These are phyloP conservation scores for Ophiorrhiza pumila DNA, from an alignment of 257 asterid genomes.

Conservation along the genomic window DNA sequence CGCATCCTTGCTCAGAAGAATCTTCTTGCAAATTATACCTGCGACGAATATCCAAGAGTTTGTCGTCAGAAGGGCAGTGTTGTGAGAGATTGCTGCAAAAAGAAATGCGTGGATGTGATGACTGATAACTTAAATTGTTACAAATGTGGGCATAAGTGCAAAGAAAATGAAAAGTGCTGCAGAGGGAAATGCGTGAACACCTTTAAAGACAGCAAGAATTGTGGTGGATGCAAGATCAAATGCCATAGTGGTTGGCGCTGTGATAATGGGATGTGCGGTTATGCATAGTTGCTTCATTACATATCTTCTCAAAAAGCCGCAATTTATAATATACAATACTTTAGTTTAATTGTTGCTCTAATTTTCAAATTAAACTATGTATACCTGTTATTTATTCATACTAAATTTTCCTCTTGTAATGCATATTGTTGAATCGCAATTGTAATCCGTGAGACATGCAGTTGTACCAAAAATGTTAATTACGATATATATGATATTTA, in stretches of 20 bases:
- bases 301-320: too few relatives aligned
- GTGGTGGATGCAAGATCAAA: conserved; percentile 34
- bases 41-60: conserved; percentile 30
- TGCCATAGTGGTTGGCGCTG: conserved; percentile 29
- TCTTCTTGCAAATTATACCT: conserved; percentile 19
- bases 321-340: too few relatives aligned
- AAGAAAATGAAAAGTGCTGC: conserved; percentile 28
- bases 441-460: too few relatives aligned
- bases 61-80: conserved; percentile 28
- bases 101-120: conserved; percentile 35
- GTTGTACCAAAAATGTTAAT: too few relatives aligned
- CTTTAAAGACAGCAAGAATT: conserved; percentile 25
- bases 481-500: too few relatives aligned
- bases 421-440: too few relatives aligned
- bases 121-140: conserved; percentile 31
- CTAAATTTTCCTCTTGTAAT: too few relatives aligned
- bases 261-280: conserved; percentile 32
- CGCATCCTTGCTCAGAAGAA: conserved; percentile 18
- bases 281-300: too few relatives aligned
- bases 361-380: too few relatives aligned
- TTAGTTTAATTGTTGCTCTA: too few relatives aligned
- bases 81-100: conserved; percentile 37
- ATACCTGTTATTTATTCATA: too few relatives aligned
- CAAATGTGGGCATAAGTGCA: conserved; percentile 30
- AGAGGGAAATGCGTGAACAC: conserved; percentile 26